Conservation (phyloP, 805 yeast genomes). For the Kuraishia molischiana region DNA sequence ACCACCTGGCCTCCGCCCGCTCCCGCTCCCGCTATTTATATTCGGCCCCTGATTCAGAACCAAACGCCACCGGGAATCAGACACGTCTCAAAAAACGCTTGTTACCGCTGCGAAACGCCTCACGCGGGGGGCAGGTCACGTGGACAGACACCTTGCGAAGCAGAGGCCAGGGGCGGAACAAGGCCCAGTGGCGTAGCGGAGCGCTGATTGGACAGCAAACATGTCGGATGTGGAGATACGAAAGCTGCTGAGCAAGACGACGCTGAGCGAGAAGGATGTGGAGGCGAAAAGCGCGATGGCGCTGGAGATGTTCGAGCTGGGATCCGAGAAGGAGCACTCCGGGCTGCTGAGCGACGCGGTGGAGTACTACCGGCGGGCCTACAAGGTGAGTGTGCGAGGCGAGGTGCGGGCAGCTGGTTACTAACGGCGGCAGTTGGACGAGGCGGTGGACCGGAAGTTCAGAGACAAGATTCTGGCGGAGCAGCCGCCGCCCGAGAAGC, state of each 20-base stretch:
- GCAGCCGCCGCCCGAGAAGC: conserved; percentile 10
- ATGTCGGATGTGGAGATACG: not conserved
- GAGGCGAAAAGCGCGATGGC: not conserved
- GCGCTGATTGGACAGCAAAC: no score
- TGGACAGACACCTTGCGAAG: no score
- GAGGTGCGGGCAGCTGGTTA: no score
- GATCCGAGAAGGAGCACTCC: conserved; percentile 57
- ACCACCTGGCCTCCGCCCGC: no score
- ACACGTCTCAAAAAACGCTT: no score
- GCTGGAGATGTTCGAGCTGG: conserved; percentile 43
- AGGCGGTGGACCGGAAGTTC: conserved; percentile 58
- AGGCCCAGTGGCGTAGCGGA: no score
- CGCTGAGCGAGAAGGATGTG: not conserved
- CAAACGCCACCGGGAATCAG: no score
- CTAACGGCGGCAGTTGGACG: conserved; percentile 18
- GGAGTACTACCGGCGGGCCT: conserved; percentile 60
- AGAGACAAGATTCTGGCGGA: conserved; percentile 36
- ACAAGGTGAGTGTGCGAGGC: conserved; percentile 38
- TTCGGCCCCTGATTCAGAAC: no score
- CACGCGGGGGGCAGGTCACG: no score
- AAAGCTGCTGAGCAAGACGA: not conserved
- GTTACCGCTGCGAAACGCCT: no score
- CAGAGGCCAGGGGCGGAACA: no score
- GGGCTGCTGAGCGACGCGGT: conserved; percentile 84
- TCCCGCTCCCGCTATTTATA: no score